Evolutionary conservation across 805 yeast species (phyloP).

Genomic region (Metschnikowia noctiluminum): DNA sequence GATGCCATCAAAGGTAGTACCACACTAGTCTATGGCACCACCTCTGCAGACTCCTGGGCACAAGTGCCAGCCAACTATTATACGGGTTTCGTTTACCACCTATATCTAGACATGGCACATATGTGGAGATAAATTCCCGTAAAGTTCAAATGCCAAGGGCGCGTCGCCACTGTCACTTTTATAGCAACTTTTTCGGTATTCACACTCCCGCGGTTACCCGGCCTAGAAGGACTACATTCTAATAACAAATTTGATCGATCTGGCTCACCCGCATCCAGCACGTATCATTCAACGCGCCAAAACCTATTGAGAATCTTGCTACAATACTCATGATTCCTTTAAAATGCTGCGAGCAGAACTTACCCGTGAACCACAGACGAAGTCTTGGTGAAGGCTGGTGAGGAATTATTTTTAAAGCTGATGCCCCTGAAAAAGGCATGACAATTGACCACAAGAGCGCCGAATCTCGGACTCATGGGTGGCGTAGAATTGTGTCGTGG

Average conservation of each 20-base stretch:
- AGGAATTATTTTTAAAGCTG: no score
- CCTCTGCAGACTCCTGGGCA: constrained; percentile 24
- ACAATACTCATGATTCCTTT: no score
- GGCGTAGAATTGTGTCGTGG: not conserved
- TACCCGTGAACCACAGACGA: no score
- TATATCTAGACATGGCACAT: constrained; percentile 33
- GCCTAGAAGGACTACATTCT: not conserved
- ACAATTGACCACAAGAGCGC: not conserved
- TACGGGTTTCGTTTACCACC: constrained; percentile 43
- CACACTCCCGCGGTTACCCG: constrained; percentile 8
- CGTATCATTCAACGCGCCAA: no score
- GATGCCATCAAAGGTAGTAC: constrained; percentile 23
- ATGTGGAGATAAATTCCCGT: constrained; percentile 37
- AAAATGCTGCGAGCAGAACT: no score
- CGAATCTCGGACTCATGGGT: not conserved
- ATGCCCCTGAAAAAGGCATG: no score
- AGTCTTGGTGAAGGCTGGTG: no score
- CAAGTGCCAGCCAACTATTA: constrained; percentile 19
- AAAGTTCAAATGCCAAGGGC: not conserved
- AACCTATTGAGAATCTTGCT: no score
- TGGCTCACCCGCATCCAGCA: no score
- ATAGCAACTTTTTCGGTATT: constrained; percentile 1
- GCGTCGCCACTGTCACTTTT: not conserved
- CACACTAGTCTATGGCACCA: constrained; percentile 23
- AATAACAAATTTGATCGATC: no score